Base-by-base conservation (phyloP, 805 yeast species). In the Schizosaccharomyces lindneri region DNA sequence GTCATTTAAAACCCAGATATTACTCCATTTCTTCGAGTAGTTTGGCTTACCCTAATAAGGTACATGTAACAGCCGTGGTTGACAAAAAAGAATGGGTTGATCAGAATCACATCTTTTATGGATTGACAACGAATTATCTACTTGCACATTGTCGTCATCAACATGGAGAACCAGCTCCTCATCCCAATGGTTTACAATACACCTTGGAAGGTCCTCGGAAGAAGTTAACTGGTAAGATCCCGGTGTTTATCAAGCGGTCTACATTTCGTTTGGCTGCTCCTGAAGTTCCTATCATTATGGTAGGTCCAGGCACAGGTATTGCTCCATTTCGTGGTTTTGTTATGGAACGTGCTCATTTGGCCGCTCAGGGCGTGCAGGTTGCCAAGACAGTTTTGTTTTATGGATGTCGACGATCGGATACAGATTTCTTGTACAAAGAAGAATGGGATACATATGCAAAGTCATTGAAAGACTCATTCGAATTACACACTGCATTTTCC, bases 261-360 rank as follows among this genome's bases (percentile, higher is more conserved):
- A 85, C 90, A 63, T 93, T 90, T 77, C 89, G 88, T 76, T 77
- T 93, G 65, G 77, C 88, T 6, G 86, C 87, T 69, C 84, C 94
- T 41, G 72, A 79, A 2, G 81, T 83, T 41, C 97, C 97, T 19
- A 78, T 90, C 27, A 87, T 90, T 67, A 80, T 89, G 84, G 79
- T 90, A 68, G 98, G 98, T 36, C 97, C 98, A 59, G 98, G 98
- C 65, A 93, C 98, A 2, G 98, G 98, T 72, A 90, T 90, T 61
- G 97, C 98, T 9, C 98, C 98, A 64, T 87, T 93, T 76, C 83
- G 98, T 75, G 98, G 95, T 3, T 90, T 90, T 66, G 73, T 90
- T 46, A 82, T 94, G 74, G 98, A 90, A 70, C 83, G 89, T 68
- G 85, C 82, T n/a, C 71, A 74, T 48, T 79, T 75, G 68, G 73